phyloP scores from a whole-genome alignment of 106 monocot genomes.

The Gastrodia elata region DNA sequence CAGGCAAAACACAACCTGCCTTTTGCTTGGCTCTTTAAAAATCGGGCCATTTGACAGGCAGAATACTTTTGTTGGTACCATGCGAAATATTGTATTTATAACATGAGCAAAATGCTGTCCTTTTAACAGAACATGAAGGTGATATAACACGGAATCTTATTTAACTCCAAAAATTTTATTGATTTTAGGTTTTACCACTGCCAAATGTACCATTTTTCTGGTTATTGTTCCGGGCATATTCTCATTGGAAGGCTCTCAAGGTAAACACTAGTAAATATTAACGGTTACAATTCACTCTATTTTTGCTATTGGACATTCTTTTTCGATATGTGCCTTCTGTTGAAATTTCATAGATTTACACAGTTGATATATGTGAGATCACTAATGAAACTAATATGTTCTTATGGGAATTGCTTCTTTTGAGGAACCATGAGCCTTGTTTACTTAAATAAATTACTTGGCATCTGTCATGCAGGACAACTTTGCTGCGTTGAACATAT shows the following conservation, averaged over 20 bases:
- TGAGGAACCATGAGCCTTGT: too few species aligned
- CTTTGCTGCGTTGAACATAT: too few species aligned
- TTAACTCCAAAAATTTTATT: not conserved
- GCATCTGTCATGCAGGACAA: too few species aligned
- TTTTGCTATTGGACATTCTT: not conserved
- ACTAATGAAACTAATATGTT: not conserved
- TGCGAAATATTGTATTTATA: not conserved
- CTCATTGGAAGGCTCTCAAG: slow-evolving; percentile 87
- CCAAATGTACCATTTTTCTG: slow-evolving; percentile 94
- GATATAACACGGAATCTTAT: not conserved
- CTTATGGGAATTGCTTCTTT: too few species aligned
- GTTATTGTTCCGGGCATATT: slow-evolving; percentile 82
- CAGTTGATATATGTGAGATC: not conserved
- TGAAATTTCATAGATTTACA: not conserved
- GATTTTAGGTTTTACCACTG: slow-evolving; percentile 63
- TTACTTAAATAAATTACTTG: too few species aligned
- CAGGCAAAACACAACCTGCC: too few species aligned
- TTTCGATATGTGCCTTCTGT: not conserved
- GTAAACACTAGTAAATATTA: slow-evolving; percentile 19
- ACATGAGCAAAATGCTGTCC: not conserved
- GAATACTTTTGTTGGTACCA: not conserved
- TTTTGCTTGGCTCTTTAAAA: too few species aligned
- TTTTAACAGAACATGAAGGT: not conserved
- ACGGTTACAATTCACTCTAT: not conserved
- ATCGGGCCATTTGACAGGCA: not conserved